Percentiles rank a stretch among this genome's conserved stretches.
Conservation (phyloP, 352 stramenopile species). For the Globisporangium rhizosaccharum region DNA sequence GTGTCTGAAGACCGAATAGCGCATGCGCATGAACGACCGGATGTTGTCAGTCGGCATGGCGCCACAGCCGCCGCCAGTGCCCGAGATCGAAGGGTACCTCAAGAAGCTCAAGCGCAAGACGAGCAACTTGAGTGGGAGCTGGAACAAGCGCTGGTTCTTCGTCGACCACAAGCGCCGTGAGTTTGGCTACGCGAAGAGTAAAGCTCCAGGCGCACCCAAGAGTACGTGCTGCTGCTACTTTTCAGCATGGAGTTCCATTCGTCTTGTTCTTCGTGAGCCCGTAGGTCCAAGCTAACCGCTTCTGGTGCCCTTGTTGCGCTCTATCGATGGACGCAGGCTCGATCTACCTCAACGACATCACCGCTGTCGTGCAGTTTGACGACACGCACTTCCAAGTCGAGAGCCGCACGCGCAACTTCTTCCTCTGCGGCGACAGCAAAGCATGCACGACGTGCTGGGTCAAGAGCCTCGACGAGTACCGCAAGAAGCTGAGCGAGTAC, state of each 20-base stretch:
- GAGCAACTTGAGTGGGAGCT: slow-evolving; percentile 65
- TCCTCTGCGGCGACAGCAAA: slow-evolving; percentile 82
- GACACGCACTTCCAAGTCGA: slow-evolving; percentile 85
- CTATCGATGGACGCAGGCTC: slow-evolving; percentile 32
- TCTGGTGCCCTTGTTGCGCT: not conserved
- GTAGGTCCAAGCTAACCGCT: not conserved
- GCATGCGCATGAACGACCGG: slow-evolving; percentile 6
- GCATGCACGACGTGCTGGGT: slow-evolving; percentile 76
- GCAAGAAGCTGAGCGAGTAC: slow-evolving; percentile 58
- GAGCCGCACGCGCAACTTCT: slow-evolving; percentile 79
- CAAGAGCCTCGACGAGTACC: slow-evolving; percentile 76
- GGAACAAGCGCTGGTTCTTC: slow-evolving; percentile 87
- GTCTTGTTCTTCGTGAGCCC: not conserved
- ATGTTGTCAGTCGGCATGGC: slow-evolving; percentile 13
- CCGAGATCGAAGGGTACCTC: slow-evolving; percentile 81
- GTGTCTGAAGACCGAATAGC: not conserved
- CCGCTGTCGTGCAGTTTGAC: slow-evolving; percentile 79
- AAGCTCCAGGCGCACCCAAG: slow-evolving; percentile 29
- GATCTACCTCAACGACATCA: slow-evolving; percentile 85
- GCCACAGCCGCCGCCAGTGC: slow-evolving; percentile 44
- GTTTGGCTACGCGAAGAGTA: slow-evolving; percentile 66
- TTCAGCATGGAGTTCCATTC: not conserved
- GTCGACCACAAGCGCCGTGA: slow-evolving; percentile 68
- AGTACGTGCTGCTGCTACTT: slow-evolving; percentile 23
- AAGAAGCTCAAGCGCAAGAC: slow-evolving; percentile 88